Conservation (phyloP, 2,329 filamentous ascomycete genomes). For the Lecanosticta acicola region DNA sequence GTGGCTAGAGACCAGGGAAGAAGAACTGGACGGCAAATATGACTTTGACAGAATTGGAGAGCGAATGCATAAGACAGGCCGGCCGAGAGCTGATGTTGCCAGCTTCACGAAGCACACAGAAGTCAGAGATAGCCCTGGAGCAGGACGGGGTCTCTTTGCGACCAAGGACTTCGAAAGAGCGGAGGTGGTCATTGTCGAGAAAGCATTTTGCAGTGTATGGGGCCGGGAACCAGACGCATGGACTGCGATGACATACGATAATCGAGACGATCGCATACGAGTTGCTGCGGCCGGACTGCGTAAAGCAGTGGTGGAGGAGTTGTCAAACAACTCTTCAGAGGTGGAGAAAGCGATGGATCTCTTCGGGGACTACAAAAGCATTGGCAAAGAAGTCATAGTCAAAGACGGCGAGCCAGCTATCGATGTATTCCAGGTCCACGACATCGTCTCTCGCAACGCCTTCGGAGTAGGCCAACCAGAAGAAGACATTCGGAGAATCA, state of each 20-base stretch:
- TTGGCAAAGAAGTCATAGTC: slow-evolving; percentile 17
- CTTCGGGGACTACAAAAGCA: slow-evolving; percentile 12
- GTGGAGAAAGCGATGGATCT: slow-evolving; percentile 16
- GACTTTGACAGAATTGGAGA: slow-evolving; percentile 14
- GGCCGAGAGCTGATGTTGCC: slow-evolving; percentile 16
- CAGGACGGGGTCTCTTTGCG: slow-evolving; percentile 42
- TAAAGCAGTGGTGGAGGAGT: slow-evolving; percentile 35
- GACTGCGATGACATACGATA: slow-evolving; percentile 42
- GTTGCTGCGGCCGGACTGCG: slow-evolving; percentile 20
- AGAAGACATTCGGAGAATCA: slow-evolving; percentile 8
- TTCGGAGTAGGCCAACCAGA: slow-evolving; percentile 25
- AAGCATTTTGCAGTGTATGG: slow-evolving; percentile 20
- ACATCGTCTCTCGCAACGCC: slow-evolving; percentile 40
- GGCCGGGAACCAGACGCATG: slow-evolving; percentile 27
- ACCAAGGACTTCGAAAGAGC: slow-evolving; percentile 34
- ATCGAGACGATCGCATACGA: slow-evolving; percentile 19
- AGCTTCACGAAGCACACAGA: slow-evolving; percentile 11
- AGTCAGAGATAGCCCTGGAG: slow-evolving; percentile 23
- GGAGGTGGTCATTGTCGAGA: slow-evolving; percentile 39
- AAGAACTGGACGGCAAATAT: slow-evolving; percentile 18
- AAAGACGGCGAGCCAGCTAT: slow-evolving; percentile 34
- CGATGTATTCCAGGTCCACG: slow-evolving; percentile 37
- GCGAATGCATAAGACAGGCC: neutral
- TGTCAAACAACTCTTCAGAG: slow-evolving; percentile 38
- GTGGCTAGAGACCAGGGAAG: slow-evolving; percentile 13